Evolutionary conservation across 106 monocot species (phyloP).

Genomic region (Acorus gramineus): DNA sequence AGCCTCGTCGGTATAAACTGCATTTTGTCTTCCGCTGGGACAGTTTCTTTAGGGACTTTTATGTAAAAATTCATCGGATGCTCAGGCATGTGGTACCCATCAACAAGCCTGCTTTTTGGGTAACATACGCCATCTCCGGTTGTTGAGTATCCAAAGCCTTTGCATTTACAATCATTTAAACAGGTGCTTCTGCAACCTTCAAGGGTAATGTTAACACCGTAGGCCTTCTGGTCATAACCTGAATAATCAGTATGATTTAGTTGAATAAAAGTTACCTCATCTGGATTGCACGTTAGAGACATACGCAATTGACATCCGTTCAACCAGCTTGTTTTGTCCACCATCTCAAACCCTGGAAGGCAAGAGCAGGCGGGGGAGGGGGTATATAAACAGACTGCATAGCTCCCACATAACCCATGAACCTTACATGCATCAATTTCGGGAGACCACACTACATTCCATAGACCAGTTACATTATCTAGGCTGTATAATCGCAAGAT

Average conservation of each 20-base stretch:
- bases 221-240: not conserved
- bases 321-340: conserved; percentile 1
- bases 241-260: conserved; percentile 5
- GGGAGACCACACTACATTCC: conserved; percentile 1
- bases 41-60: not conserved
- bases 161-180: not conserved
- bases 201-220: not conserved
- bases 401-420: conserved; percentile 8
- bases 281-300: not conserved
- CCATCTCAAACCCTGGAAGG: conserved; percentile 7
- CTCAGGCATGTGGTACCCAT: conserved; percentile 1
- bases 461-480: not conserved
- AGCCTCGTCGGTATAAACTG: too few species aligned
- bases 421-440: not conserved
- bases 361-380: not conserved
- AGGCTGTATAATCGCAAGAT: conserved; percentile 8
- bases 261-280: not conserved
- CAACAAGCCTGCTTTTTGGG: conserved; percentile 1
- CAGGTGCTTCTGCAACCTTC: not conserved
- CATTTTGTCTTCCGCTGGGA: too few species aligned
- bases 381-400: conserved; percentile 4
- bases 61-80: not conserved
- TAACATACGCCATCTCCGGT: not conserved
- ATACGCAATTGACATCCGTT: conserved; percentile 1
- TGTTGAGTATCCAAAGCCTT: not conserved